Conservation (phyloP, 352 stramenopile genomes). For the Phytophthora megakarya region DNA sequence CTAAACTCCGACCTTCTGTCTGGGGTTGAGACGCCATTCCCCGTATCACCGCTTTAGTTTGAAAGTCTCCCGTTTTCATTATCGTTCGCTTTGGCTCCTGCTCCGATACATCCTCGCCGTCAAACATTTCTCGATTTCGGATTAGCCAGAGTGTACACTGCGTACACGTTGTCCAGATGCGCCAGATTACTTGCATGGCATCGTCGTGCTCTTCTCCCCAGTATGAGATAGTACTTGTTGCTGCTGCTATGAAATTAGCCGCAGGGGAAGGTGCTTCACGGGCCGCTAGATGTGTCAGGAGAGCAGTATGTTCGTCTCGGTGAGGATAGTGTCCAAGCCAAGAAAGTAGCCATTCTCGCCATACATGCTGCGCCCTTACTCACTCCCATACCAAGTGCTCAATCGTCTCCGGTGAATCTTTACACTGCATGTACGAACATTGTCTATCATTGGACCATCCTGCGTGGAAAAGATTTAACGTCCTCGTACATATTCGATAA, state of each 20-base stretch:
- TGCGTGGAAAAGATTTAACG: not conserved
- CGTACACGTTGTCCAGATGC: too few species aligned
- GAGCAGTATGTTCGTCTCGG: not conserved
- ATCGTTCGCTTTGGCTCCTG: too few species aligned
- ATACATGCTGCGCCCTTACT: not conserved
- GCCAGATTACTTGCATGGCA: too few species aligned
- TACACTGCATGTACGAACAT: not conserved
- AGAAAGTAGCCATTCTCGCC: not conserved
- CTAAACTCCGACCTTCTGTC: too few species aligned
- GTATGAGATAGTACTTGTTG: too few species aligned
- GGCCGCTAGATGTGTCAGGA: not conserved
- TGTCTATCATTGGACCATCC: not conserved
- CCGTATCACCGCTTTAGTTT: too few species aligned
- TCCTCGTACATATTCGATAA: not conserved
- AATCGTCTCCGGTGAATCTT: not conserved
- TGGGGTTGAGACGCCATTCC: too few species aligned
- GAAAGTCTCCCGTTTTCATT: too few species aligned
- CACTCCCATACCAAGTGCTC: not conserved
- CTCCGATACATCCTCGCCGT: too few species aligned
- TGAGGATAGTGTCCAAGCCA: not conserved
- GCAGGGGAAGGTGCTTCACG: not conserved
- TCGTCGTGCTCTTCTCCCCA: too few species aligned
- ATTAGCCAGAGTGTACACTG: too few species aligned
- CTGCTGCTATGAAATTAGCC: not conserved
- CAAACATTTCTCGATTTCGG: too few species aligned